Percentiles rank a stretch among this genome's conserved stretches.
Conservation (phyloP, 2,329 filamentous ascomycete genomes). For the Aureobasidium subglaciale region DNA sequence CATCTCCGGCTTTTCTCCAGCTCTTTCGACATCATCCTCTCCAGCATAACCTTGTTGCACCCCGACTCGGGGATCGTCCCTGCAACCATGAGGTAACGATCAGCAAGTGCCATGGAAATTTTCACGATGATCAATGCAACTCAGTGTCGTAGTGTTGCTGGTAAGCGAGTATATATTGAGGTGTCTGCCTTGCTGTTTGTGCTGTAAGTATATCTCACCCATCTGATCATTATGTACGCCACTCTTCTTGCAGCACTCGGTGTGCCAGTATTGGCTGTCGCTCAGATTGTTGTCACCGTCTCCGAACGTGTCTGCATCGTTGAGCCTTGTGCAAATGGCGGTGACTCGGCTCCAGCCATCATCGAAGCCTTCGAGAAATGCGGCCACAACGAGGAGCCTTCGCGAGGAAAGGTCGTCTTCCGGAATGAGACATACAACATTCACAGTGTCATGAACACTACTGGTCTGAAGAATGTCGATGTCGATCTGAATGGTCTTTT, state of each 20-base stretch:
- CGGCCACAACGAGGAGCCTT: conserved; percentile 32
- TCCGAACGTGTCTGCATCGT: conserved; percentile 15
- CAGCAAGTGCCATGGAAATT: background rate
- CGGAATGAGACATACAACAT: conserved; percentile 44
- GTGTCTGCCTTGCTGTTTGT: background rate
- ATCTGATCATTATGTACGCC: background rate
- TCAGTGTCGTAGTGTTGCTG: background rate
- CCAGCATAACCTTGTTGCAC: conserved; percentile 2
- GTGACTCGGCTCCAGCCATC: conserved; percentile 40
- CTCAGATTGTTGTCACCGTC: background rate
- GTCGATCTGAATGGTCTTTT: conserved; percentile 44
- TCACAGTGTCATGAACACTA: conserved; percentile 44
- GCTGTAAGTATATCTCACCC: background rate
- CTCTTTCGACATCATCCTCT: conserved; percentile 14
- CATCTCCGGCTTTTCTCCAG: conserved; percentile 4
- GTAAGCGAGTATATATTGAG: background rate
- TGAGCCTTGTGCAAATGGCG: conserved; percentile 10
- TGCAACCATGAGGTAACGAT: conserved; percentile 2
- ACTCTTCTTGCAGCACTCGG: conserved; percentile 4
- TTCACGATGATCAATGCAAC: background rate
- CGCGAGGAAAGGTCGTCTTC: conserved; percentile 45
- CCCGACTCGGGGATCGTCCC: background rate
- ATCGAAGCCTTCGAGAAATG: conserved; percentile 44
- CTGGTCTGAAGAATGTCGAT: conserved; percentile 39
- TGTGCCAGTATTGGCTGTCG: background rate